A percentile compares a stretch with the other conserved stretches of the same genome.
These are phyloP conservation scores for Scutellaria galericulata DNA, from an alignment of 257 asterid genomes.

Conservation along the genomic window DNA sequence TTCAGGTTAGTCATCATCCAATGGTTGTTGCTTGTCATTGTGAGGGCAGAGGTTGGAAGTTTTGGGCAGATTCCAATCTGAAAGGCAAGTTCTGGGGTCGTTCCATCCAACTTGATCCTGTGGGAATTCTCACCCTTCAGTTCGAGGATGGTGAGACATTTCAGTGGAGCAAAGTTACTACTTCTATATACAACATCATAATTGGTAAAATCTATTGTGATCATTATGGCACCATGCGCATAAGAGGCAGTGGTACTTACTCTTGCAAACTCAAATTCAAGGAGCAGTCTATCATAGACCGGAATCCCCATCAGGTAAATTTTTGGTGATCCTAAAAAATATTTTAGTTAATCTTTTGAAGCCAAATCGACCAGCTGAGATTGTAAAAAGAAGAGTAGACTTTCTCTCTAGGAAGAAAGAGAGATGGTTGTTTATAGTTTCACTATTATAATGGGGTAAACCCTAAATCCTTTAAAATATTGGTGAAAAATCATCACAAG, in stretches of 20 bases:
- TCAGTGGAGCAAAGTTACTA: constrained; percentile 99
- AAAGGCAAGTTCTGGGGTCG: constrained; percentile 99
- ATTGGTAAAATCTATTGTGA: constrained; percentile 96
- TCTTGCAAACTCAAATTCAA: constrained; percentile 98
- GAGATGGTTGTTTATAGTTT: not conserved
- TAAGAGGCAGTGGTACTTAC: constrained; percentile 88
- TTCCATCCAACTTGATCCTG: constrained; percentile 97
- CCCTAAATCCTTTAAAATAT: not conserved
- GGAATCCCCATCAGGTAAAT: constrained; percentile 96
- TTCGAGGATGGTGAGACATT: constrained; percentile 96
- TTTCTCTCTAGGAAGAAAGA: constrained; percentile 2
- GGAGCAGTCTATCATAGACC: constrained; percentile 98
- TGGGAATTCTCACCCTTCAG: constrained; percentile 85
- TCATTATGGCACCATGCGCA: constrained; percentile 98
- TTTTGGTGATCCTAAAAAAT: constrained; percentile 22
- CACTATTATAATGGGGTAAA: constrained; percentile 9
- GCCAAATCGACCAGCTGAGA: constrained; percentile 17
- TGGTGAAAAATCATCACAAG: not conserved
- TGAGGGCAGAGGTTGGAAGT: constrained; percentile 95
- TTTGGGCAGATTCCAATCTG: constrained; percentile 98
- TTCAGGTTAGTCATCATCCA: constrained; percentile 98
- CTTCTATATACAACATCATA: constrained; percentile 93
- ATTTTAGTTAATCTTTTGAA: constrained; percentile 23
- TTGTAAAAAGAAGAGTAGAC: not conserved
- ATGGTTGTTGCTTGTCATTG: constrained; percentile 99